phyloP scores from a whole-genome alignment of 2,329 filamentous ascomycete genomes.

The Epicoccum sorghinum region DNA sequence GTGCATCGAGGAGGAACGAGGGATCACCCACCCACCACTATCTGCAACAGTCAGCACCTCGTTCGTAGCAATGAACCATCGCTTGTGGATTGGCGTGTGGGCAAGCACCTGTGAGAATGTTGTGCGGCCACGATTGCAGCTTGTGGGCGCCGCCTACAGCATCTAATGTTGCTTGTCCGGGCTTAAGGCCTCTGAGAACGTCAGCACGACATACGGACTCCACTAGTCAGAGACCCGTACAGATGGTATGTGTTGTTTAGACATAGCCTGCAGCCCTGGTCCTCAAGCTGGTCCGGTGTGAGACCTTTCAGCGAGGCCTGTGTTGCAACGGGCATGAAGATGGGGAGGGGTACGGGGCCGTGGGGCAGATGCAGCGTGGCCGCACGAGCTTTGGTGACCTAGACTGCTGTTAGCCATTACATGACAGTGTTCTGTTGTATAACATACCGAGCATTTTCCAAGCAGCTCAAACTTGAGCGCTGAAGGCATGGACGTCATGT shows the following conservation, averaged over 20 bases:
- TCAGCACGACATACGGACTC: constrained; percentile 20
- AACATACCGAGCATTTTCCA: constrained; percentile 45
- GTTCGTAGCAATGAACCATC: neutral
- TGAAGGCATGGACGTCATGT: constrained; percentile 47
- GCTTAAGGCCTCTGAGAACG: constrained; percentile 73
- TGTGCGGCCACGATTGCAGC: constrained; percentile 92
- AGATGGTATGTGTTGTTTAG: constrained; percentile 98
- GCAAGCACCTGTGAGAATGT: constrained; percentile 75
- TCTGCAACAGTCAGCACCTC: constrained; percentile 46
- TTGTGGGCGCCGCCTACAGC: constrained; percentile 90
- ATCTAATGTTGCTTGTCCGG: constrained; percentile 87
- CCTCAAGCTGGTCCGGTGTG: constrained; percentile 88
- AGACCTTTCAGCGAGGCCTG: constrained; percentile 94
- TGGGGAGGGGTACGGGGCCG: constrained; percentile 84
- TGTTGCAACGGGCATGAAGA: constrained; percentile 99
- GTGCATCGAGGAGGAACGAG: constrained; percentile 20
- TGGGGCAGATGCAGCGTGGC: constrained; percentile 88
- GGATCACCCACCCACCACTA: constrained; percentile 53
- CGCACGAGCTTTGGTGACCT: constrained; percentile 95
- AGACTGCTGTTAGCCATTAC: constrained; percentile 1
- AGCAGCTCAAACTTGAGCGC: constrained; percentile 48
- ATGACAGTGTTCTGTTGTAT: neutral
- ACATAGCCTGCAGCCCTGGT: constrained; percentile 86
- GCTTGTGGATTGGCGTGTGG: neutral
- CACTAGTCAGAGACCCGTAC: constrained; percentile 27